A percentile compares a stretch with the other conserved stretches of the same genome.
These are phyloP conservation scores for Colletotrichum aenigma DNA, from an alignment of 2,329 filamentous ascomycete genomes.

Conservation along the genomic window DNA sequence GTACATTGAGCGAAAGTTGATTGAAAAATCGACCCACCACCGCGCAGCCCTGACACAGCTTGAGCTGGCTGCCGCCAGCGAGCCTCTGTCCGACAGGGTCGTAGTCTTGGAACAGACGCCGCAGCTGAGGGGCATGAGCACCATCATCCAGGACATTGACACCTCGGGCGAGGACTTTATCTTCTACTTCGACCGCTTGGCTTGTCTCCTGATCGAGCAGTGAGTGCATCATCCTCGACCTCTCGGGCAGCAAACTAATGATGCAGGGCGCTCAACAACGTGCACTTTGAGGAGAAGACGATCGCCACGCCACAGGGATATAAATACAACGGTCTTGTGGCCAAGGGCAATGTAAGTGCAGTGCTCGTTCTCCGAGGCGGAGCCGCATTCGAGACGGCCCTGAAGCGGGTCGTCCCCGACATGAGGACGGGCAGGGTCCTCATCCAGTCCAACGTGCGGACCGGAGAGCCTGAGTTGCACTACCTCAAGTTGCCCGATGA, in stretches of 20 bases:
- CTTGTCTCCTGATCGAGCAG: constrained; percentile 83
- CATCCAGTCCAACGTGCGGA: constrained; percentile 86
- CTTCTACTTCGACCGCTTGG: constrained; percentile 93
- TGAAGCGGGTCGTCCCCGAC: constrained; percentile 91
- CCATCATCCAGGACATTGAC: constrained; percentile 81
- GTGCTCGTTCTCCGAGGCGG: constrained; percentile 90
- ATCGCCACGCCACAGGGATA: constrained; percentile 75
- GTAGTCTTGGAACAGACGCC: constrained; percentile 75
- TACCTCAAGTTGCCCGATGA: constrained; percentile 81
- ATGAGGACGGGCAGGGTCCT: constrained; percentile 87
- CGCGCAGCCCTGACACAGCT: constrained; percentile 79
- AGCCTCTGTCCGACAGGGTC: constrained; percentile 77
- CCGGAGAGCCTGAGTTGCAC: constrained; percentile 91
- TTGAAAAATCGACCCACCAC: constrained; percentile 85
- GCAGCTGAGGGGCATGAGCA: constrained; percentile 88
- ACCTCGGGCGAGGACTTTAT: constrained; percentile 89
- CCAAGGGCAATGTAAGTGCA: constrained; percentile 78
- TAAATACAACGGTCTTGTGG: constrained; percentile 72
- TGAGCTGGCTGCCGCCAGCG: constrained; percentile 72
- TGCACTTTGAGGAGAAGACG: constrained; percentile 66
- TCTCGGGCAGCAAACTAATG: not conserved
- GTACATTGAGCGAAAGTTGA: constrained; percentile 85
- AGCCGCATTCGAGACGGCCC: constrained; percentile 83
- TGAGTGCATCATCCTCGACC: constrained; percentile 38
- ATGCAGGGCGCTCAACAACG: constrained; percentile 74